A percentile compares a stretch with the other conserved stretches of the same genome.
Conservation (phyloP, 306 rosid species). For the Acacia confusa region DNA sequence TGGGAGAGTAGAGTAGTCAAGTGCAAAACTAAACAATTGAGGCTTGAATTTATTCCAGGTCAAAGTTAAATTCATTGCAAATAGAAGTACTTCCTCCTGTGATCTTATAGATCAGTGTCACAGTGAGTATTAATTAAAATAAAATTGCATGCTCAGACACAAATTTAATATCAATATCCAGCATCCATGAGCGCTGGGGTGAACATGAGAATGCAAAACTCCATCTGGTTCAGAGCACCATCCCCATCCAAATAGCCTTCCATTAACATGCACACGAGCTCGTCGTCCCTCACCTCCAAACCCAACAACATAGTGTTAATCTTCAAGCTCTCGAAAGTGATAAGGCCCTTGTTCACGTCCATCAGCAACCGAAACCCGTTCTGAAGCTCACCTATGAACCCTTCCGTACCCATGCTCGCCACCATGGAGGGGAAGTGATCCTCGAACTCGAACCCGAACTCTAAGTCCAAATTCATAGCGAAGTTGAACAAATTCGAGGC, state of each 20-base stretch:
- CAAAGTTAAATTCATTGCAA: background rate
- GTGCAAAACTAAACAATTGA: background rate
- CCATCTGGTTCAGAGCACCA: slow-evolving; percentile 52
- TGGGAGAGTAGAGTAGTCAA: background rate
- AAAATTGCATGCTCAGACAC: background rate
- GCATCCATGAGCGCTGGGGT: slow-evolving; percentile 45
- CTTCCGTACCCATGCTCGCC: slow-evolving; percentile 42
- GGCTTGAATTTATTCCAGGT: background rate
- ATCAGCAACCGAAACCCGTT: slow-evolving; percentile 49
- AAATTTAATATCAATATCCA: background rate
- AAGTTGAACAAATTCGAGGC: background rate
- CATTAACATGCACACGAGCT: slow-evolving; percentile 53
- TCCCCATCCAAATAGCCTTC: slow-evolving; percentile 65
- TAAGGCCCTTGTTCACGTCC: slow-evolving; percentile 52
- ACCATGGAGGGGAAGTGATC: slow-evolving; percentile 63
- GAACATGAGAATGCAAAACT: slow-evolving; percentile 63
- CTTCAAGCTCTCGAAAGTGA: slow-evolving; percentile 70
- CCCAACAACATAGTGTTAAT: slow-evolving; percentile 46
- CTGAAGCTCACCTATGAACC: slow-evolving; percentile 50
- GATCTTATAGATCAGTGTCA: no score
- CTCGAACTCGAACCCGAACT: slow-evolving; percentile 42
- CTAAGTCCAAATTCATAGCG: slow-evolving; percentile 4
- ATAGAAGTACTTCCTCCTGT: no score
- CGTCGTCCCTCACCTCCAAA: slow-evolving; percentile 49
- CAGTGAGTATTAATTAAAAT: background rate